Evolutionary conservation across 148 eudicot genomes (phyloP).

Genomic region (Persicaria maculosa): DNA sequence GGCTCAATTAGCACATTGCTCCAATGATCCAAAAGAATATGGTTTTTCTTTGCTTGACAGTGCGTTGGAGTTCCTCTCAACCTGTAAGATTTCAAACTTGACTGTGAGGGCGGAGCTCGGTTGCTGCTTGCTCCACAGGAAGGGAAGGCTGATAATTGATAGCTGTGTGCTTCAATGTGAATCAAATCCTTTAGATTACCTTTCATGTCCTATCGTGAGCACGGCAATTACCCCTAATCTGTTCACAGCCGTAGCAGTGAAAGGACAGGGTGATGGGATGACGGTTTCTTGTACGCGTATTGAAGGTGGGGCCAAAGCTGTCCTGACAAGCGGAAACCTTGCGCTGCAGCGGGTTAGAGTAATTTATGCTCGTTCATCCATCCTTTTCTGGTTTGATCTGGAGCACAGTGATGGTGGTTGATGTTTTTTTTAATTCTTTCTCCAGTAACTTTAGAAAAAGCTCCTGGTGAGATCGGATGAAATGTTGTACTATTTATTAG

Average conservation of each 20-base stretch:
- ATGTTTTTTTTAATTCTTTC: background rate
- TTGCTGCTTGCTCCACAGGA: conserved; percentile 92
- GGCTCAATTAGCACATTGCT: conserved; percentile 7
- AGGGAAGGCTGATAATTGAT: conserved; percentile 82
- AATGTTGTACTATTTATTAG: conserved; percentile 6
- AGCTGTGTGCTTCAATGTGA: conserved; percentile 87
- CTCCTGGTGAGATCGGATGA: background rate
- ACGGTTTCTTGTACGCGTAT: conserved; percentile 75
- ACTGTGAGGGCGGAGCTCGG: conserved; percentile 91
- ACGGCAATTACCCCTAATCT: conserved; percentile 43
- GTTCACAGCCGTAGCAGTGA: conserved; percentile 25
- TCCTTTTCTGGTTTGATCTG: conserved; percentile 92
- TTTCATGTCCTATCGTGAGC: conserved; percentile 82
- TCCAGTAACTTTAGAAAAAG: background rate
- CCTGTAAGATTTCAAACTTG: conserved; percentile 81
- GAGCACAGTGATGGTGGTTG: conserved; percentile 29
- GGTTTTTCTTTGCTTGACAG: conserved; percentile 34
- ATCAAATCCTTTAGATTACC: conserved; percentile 79
- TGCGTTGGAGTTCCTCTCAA: conserved; percentile 90
- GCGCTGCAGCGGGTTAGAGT: conserved; percentile 77
- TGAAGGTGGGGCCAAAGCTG: conserved; percentile 95
- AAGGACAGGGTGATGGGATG: conserved; percentile 55
- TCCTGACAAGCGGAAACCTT: conserved; percentile 68
- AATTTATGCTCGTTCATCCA: conserved; percentile 66
- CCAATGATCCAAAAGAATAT: conserved; percentile 7